Percentiles rank a stretch among this genome's conserved stretches.
Evolutionary conservation across 148 eudicot species (phyloP).

Genomic region (Heliosperma pusillum): DNA sequence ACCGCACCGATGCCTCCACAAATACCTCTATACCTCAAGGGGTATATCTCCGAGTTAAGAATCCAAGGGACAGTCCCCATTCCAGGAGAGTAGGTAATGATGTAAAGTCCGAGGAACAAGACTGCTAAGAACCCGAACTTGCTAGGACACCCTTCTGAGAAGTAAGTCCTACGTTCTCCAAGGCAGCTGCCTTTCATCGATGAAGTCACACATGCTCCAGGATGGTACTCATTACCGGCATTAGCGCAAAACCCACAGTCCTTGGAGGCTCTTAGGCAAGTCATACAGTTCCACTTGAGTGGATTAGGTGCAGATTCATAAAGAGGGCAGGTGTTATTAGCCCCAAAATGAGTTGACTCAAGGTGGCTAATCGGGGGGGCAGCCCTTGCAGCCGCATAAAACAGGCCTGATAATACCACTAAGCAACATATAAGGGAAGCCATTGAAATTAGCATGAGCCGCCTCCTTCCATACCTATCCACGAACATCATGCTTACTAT

Average conservation of each 20-base stretch:
- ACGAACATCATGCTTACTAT: constrained; percentile 57
- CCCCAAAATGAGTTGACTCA: constrained; percentile 47
- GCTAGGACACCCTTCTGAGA: constrained; percentile 66
- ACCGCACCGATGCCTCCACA: constrained; percentile 80
- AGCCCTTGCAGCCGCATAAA: constrained; percentile 37
- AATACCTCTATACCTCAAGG: constrained; percentile 56
- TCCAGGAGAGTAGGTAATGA: constrained; percentile 59
- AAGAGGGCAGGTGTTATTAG: constrained; percentile 43
- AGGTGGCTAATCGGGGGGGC: constrained; percentile 36
- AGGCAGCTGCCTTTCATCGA: constrained; percentile 33
- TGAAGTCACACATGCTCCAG: constrained; percentile 60
- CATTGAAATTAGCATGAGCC: constrained; percentile 61
- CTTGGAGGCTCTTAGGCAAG: constrained; percentile 46
- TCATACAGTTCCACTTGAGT: constrained; percentile 63
- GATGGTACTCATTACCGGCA: constrained; percentile 38
- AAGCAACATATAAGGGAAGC: constrained; percentile 52
- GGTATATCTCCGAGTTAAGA: constrained; percentile 74
- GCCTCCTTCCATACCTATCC: constrained; percentile 70
- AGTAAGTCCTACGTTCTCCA: constrained; percentile 43
- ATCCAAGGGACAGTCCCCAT: constrained; percentile 81
- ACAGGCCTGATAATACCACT: constrained; percentile 40
- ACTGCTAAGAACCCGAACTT: constrained; percentile 55
- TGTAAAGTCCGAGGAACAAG: constrained; percentile 46
- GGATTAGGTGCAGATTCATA: constrained; percentile 29
- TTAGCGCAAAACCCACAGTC: constrained; percentile 55